Conservation (phyloP, 1,284 basidiomycete genomes). For the Moesziomyces antarcticus region DNA sequence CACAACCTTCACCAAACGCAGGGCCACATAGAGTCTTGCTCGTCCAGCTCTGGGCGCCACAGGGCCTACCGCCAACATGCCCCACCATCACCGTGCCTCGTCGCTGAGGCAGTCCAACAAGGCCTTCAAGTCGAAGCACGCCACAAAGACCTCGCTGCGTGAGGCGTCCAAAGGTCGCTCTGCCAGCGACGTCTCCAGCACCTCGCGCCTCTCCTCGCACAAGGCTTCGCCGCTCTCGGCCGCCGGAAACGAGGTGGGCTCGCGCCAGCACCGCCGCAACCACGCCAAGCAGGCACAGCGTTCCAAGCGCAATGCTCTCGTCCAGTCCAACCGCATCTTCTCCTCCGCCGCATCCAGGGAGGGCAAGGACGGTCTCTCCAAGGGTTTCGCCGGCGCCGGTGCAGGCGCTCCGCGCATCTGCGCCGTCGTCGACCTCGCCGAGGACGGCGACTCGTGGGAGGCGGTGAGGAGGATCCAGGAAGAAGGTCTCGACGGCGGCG, state of each 20-base stretch:
- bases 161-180: slow-evolving; percentile 56
- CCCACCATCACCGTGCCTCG: slow-evolving; percentile 59
- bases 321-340: slow-evolving; percentile 60
- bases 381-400: slow-evolving; percentile 70
- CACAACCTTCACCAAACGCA: neutral
- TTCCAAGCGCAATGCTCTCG: slow-evolving; percentile 59
- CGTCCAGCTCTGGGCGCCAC: too few species aligned
- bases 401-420: slow-evolving; percentile 84
- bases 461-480: slow-evolving; percentile 76
- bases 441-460: slow-evolving; percentile 74
- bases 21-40: too few species aligned
- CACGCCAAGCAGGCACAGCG: slow-evolving; percentile 60
- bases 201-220: slow-evolving; percentile 40
- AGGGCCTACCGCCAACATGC: slow-evolving; percentile 17
- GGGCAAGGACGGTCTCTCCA: slow-evolving; percentile 63
- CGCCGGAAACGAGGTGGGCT: slow-evolving; percentile 52
- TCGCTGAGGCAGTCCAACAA: slow-evolving; percentile 64
- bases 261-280: slow-evolving; percentile 58
- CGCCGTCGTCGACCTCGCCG: slow-evolving; percentile 80
- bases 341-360: slow-evolving; percentile 21
- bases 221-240: slow-evolving; percentile 53
- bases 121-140: slow-evolving; percentile 64
- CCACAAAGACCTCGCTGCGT: slow-evolving; percentile 60
- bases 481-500: slow-evolving; percentile 74
- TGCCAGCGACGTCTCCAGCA: slow-evolving; percentile 23